Percentiles rank a stretch among this genome's conserved stretches.
phyloP scores from a whole-genome alignment of 305 asterid genomes.

The Fraxinus sp. region DNA sequence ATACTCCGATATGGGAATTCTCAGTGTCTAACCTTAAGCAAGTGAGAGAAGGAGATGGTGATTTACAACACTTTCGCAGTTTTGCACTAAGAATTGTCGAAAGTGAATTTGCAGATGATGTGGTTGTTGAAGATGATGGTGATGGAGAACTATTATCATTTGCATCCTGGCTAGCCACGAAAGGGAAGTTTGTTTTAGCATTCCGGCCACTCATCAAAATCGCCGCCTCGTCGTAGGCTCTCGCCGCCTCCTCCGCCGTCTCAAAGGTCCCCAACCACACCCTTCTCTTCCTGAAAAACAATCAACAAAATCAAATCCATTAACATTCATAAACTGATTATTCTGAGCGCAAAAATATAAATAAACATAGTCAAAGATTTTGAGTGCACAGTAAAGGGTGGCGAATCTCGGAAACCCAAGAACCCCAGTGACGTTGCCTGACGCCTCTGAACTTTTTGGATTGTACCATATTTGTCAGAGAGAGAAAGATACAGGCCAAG shows the following conservation, averaged over 20 bases:
- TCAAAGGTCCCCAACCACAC: conserved; percentile 54
- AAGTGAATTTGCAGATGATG: conserved; percentile 19
- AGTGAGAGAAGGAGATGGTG: conserved; percentile 89
- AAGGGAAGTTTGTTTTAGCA: conserved; percentile 89
- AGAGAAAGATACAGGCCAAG: background rate
- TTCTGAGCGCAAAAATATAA: background rate
- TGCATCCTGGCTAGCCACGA: conserved; percentile 26
- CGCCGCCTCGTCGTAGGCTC: conserved; percentile 19
- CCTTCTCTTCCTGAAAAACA: conserved; percentile 25
- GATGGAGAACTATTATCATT: conserved; percentile 25
- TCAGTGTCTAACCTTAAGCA: conserved; percentile 88
- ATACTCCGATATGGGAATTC: conserved; percentile 85
- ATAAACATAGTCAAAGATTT: background rate
- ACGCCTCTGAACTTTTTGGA: conserved; percentile 86
- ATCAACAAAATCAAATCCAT: background rate
- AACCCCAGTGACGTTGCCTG: conserved; percentile 97
- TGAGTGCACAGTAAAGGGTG: conserved; percentile 66
- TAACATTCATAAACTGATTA: background rate
- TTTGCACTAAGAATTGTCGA: conserved; percentile 73
- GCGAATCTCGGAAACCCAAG: conserved; percentile 98
- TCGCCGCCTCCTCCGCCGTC: background rate
- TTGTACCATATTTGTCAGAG: conserved; percentile 55
- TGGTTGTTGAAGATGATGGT: conserved; percentile 18
- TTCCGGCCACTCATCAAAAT: conserved; percentile 84
- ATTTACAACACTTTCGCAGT: conserved; percentile 70